Evolutionary conservation across 768 basidiomycete genomes (phyloP).

Genomic region (Mycena epipterygia): DNA sequence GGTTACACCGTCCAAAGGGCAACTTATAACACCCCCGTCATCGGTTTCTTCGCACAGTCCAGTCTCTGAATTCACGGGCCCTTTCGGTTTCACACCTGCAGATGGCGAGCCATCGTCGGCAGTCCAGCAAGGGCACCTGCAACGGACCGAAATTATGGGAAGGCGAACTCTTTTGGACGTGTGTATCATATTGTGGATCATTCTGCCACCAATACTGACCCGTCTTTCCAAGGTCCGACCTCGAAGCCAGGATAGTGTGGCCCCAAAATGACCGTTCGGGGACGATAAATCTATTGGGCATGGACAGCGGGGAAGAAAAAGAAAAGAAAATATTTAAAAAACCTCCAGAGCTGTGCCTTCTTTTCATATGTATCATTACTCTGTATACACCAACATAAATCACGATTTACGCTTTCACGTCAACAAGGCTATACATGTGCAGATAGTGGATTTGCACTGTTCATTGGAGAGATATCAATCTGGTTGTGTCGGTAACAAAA

Average conservation of each 20-base stretch:
- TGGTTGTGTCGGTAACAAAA: conserved; percentile 59
- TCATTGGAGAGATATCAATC: conserved; percentile 42
- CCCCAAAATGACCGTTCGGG: neutral
- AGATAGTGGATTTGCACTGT: neutral
- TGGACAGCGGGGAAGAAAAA: too few relatives aligned
- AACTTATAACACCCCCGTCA: conserved; percentile 57
- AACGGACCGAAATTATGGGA: conserved; percentile 38
- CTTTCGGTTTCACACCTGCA: conserved; percentile 5
- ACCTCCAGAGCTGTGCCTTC: neutral
- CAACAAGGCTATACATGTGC: neutral
- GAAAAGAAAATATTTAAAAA: too few relatives aligned
- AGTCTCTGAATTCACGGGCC: conserved; percentile 21
- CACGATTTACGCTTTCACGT: conserved; percentile 28
- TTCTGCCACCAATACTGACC: neutral
- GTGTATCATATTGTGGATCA: conserved; percentile 26
- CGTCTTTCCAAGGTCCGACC: conserved; percentile 46
- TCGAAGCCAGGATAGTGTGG: conserved; percentile 31
- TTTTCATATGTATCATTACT: conserved; percentile 18
- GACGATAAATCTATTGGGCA: neutral
- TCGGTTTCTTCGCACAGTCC: conserved; percentile 53
- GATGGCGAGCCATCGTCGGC: conserved; percentile 12
- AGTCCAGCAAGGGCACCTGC: conserved; percentile 13
- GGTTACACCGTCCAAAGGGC: conserved; percentile 28
- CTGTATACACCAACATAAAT: conserved; percentile 14
- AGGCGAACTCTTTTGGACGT: conserved; percentile 57